Evolutionary conservation across 305 asterid species (phyloP).

Genomic region (Fraxinus angustifolia): DNA sequence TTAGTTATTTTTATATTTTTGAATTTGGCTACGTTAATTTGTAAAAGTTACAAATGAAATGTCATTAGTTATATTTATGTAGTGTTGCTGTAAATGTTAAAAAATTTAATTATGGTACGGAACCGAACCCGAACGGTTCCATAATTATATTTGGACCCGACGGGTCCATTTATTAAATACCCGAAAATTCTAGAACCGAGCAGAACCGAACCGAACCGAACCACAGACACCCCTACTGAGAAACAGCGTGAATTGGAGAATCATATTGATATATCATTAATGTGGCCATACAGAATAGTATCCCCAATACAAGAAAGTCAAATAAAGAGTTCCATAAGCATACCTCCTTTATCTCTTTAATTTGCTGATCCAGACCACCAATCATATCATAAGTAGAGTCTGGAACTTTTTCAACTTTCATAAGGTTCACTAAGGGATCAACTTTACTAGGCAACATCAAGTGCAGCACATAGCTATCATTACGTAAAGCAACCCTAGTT

Average conservation of each 20-base stretch:
- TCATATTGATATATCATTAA: not conserved
- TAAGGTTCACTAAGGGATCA: slow-evolving; percentile 95
- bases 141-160: too few relatives aligned
- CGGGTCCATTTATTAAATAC: too few relatives aligned
- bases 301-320: slow-evolving; percentile 7
- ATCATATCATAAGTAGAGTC: slow-evolving; percentile 99
- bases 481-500: slow-evolving; percentile 92
- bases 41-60: too few relatives aligned
- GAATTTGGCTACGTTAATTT: too few relatives aligned
- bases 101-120: too few relatives aligned
- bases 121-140: too few relatives aligned
- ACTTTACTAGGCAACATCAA: slow-evolving; percentile 89
- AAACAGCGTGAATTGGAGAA: not conserved
- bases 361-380: slow-evolving; percentile 99
- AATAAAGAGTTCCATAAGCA: not conserved
- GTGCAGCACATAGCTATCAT: slow-evolving; percentile 96
- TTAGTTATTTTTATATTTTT: too few relatives aligned
- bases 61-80: too few relatives aligned
- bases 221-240: too few relatives aligned
- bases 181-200: too few relatives aligned
- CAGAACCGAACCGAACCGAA: too few relatives aligned
- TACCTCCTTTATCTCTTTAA: slow-evolving; percentile 96
- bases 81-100: too few relatives aligned
- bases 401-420: slow-evolving; percentile 98
- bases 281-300: not conserved